phyloP scores from a whole-genome alignment of 2,329 filamentous ascomycete species.

The Colletotrichum viniferum region DNA sequence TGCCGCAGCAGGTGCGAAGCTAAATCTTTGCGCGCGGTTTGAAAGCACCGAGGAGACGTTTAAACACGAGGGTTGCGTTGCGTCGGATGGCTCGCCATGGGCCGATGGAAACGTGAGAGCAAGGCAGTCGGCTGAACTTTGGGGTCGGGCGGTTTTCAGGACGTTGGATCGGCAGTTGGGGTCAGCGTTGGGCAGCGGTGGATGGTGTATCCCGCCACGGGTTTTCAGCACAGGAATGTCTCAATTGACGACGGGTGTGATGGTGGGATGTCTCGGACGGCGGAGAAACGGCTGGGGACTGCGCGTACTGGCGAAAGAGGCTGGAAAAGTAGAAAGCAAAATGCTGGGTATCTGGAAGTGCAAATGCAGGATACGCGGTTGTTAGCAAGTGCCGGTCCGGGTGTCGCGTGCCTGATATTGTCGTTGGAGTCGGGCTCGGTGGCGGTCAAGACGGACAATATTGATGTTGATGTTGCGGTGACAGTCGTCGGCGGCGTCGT shows the following conservation, averaged over 20 bases:
- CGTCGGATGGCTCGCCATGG: not conserved
- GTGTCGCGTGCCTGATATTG: not conserved
- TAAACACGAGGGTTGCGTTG: not conserved
- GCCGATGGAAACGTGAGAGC: not conserved
- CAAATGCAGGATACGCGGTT: not conserved
- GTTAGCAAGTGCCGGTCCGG: not conserved
- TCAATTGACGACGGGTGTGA: not conserved
- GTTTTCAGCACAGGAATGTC: slow-evolving; percentile 13
- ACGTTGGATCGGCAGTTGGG: not conserved
- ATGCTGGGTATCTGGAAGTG: slow-evolving; percentile 14
- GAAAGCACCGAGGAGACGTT: not conserved
- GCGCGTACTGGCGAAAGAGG: not conserved
- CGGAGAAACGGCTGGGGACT: not conserved
- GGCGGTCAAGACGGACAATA: not conserved
- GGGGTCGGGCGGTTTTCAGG: not conserved
- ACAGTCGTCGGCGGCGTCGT: not conserved
- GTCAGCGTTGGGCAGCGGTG: not conserved
- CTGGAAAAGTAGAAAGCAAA: not conserved
- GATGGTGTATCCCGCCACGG: not conserved
- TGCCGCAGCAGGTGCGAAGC: not conserved
- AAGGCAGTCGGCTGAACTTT: not conserved
- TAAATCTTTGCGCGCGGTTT: not conserved
- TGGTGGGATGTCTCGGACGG: slow-evolving; percentile 2
- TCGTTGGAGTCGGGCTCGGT: not conserved
- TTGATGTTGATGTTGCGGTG: not conserved